Percentiles rank a stretch among this genome's conserved stretches.
Evolutionary conservation across 805 yeast species (phyloP).

Genomic region (Middelhovenomyces tepae): DNA sequence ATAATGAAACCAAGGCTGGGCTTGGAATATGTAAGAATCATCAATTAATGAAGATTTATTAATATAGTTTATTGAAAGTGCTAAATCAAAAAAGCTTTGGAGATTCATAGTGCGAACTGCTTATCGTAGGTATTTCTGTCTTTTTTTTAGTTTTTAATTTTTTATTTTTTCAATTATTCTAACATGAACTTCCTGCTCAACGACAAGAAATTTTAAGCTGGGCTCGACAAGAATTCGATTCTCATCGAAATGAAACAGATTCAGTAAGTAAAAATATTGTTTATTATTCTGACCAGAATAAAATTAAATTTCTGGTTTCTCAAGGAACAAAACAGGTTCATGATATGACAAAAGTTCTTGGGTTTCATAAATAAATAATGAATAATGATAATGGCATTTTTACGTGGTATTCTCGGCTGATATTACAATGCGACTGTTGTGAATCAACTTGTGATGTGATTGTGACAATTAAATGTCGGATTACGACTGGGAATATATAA

Average conservation of each 20-base stretch:
- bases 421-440: no score
- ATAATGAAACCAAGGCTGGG: slow-evolving; percentile 1
- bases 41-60: neutral
- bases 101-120: slow-evolving; percentile 25
- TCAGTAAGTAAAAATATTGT: slow-evolving; percentile 13
- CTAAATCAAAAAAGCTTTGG: slow-evolving; percentile 28
- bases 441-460: no score
- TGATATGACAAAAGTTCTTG: slow-evolving; percentile 21
- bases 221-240: slow-evolving; percentile 28
- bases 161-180: slow-evolving; percentile 6
- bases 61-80: slow-evolving; percentile 26
- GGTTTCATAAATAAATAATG: slow-evolving; percentile 1
- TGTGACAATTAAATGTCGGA: slow-evolving; percentile 2
- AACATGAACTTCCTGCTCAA: slow-evolving; percentile 16
- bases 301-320: slow-evolving; percentile 25
- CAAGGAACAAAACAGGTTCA: slow-evolving; percentile 28
- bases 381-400: neutral
- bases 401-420: neutral
- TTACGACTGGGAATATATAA: slow-evolving; percentile 1
- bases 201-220: slow-evolving; percentile 24
- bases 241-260: slow-evolving; percentile 22
- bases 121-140: slow-evolving; percentile 15
- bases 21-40: slow-evolving; percentile 5
- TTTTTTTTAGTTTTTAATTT: neutral
- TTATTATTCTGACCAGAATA: slow-evolving; percentile 6